Evolutionary conservation across 805 yeast species (phyloP), one percentile per base, ranked within the genome.

Genomic region (Starmerella stigmatis): DNA sequence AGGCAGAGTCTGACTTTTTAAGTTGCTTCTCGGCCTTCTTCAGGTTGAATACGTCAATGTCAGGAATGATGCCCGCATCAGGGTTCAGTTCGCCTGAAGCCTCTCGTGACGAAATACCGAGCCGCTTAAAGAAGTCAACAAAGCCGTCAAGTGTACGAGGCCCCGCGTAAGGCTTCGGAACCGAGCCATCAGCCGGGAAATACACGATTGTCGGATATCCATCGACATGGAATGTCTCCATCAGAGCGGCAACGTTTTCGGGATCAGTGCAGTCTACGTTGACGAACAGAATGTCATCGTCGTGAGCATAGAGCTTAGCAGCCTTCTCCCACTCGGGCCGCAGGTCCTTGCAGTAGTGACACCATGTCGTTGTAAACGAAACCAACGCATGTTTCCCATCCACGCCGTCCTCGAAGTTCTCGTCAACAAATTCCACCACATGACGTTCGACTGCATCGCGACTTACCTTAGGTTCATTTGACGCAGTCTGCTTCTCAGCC

Each of bases 331-430:
- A 74, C 9, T 60, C 61, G 2, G 81, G 80, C 46, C 68, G 65
- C 53, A 78, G 62, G 16, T 64, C 60, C 59, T 72, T 67, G 63
- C 84, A 78, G 57, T 73, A 71, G 17, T 67, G 71, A 58, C 84
- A 77, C 79, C 81, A 73, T 31, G 78, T 75, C 13, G 80, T 76
- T 5, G 82, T 73, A 55, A 80, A 73, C 2, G 74, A 69, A 19
- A 80, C 69, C 30, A 80, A 58, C 0, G 69, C 66, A 43, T 59
- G 46, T 49, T 62, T 63, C 23, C 57, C 58, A 30, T 65, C 60
- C 10, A 75, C 70, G n/a, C 56, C 43, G 6, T 64, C 59, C 46
- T 67, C 68, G 52, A 76, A 71, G 45, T 62, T 73, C 31, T 57
- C 56, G 45, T 74, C 80, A 29, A 47, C 52, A 20, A 67, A 46